Base-by-base conservation (phyloP, 2,329 filamentous ascomycete genomes). In the Scedosporium dehoogii region DNA sequence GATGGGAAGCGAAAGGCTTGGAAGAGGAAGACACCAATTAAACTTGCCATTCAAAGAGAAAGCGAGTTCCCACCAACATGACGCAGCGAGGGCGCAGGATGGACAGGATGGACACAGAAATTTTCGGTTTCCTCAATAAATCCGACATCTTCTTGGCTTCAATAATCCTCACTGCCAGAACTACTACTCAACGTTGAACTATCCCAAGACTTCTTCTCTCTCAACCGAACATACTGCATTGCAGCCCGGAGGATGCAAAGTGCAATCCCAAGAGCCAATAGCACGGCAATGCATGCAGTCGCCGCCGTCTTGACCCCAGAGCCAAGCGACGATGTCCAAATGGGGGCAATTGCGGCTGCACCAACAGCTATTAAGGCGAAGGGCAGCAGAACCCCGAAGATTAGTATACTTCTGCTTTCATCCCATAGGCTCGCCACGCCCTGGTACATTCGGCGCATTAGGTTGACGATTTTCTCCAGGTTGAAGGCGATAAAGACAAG, bases 401-500 rank as follows among this genome's bases (percentile, higher is more conserved):
- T 18, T 10, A 48, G 6, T n/a, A 48, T 48, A 18, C n/a, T 12
- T n/a, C 6, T 48, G 21, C 14, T 23, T 6, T 48, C 44, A 6
- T 10, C 21, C 44, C 44, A 48, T 7, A 48, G 44, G 44, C 14
- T 48, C 44, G 21, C 44, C 6, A 48, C 44, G 7, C 16, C 16
- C 16, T 48, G n/a, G 44, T 48, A 48, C 44, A 48, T 48, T 18
- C 21, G 44, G 4, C 44, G 44, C 44, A 48, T n/a, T n/a, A 48
- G 6, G 23, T 14, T 57, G 9, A 16, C 21, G 27, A 21, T 16
- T 25, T 21, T 42, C 14, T 55, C 60, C 16, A 60, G 38, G 38
- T 64, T 64, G 38, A 64, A 63, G n/a, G 63, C 63, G 29, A 63
- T 46, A 18, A 64, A 7, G 42, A 64, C 57, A 21, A 64, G 58